Evolutionary conservation across 768 basidiomycete genomes (phyloP).

Genomic region (Boletus subcaerulescens): DNA sequence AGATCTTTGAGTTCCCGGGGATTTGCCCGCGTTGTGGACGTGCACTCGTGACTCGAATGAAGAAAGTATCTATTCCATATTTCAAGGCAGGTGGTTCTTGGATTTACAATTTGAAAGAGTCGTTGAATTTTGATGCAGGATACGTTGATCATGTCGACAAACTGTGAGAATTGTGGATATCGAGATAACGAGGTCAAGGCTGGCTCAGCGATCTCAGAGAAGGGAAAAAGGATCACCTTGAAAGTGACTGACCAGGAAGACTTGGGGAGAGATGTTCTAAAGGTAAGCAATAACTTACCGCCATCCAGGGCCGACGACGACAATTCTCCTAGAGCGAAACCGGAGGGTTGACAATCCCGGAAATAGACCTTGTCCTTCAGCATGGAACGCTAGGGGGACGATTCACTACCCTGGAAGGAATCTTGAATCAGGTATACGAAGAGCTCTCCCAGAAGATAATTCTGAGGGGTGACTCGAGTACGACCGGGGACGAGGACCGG

Average conservation of each 20-base stretch:
- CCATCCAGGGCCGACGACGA: neutral
- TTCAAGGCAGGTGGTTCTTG: conserved; percentile 66
- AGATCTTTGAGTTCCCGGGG: conserved; percentile 86
- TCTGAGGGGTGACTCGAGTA: conserved; percentile 62
- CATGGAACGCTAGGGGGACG: conserved; percentile 95
- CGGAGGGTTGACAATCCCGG: conserved; percentile 84
- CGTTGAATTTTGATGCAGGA: conserved; percentile 50
- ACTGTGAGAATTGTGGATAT: conserved; percentile 94
- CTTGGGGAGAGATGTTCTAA: conserved; percentile 88
- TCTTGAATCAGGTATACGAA: conserved; percentile 91
- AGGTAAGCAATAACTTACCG: conserved; percentile 49
- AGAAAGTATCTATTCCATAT: conserved; percentile 94
- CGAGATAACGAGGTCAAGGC: conserved; percentile 98
- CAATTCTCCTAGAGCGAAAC: conserved; percentile 75
- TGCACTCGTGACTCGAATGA: conserved; percentile 84
- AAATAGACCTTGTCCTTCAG: conserved; percentile 89
- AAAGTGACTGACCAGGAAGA: conserved; percentile 93
- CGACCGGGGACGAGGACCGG: conserved; percentile 41
- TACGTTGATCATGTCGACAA: conserved; percentile 96
- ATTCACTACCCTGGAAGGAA: conserved; percentile 96
- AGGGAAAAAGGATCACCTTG: conserved; percentile 84
- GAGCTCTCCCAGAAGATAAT: conserved; percentile 90
- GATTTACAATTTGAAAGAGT: neutral
- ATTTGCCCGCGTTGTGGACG: conserved; percentile 87
- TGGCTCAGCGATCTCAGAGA: conserved; percentile 80